Evolutionary conservation across 192 early-diverging fungal species (phyloP), one percentile per base, ranked within the genome.

Genomic region (Entophlyctis luteolus): DNA sequence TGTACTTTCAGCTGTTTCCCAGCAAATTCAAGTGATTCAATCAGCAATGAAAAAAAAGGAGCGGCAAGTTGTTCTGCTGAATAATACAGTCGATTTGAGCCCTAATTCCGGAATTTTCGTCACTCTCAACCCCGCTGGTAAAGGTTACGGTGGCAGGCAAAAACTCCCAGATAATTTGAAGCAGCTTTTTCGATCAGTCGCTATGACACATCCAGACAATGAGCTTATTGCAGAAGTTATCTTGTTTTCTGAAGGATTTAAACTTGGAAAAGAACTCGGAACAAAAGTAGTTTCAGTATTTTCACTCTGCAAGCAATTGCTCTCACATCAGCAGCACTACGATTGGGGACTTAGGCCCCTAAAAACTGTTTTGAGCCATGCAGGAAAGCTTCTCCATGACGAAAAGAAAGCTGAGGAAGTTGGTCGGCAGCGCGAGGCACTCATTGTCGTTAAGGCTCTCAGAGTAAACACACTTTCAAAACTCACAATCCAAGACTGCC

Each of bases 21-120:
- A 85, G 69, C 84, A 85, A 59, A 85, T 85, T 59, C 84, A 85
- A 73, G 69, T 80, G 42, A 85, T 85, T 58, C 84, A 85, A 50
- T 75, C 73, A 31, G 82, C 81, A 10, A 60, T 85, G 4, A 85
- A 85, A 49, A 46, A 48, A 22, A 66, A 74, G 42, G 70, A 67
- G 42, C 59, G 52, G 20, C 16, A 4, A 31, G 78, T 84, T 3
- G 59, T 39, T 5, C 75, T 85, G 18, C 59, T 85, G 23, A 79
- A 71, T 29, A 79, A 79, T 55, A 48, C 29, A 3, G 73, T 82
- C 6, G 71, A 80, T 32, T 59, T 85, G 23, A 77, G 82, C 59
- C 65, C 73, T 10, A 84, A 85, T 57, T 85, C 81, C 4, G 84
- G 81, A 8, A 82, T 85, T 18, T 85, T 85, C 71, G 84, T 85